Evolutionary conservation across 2,329 filamentous ascomycete genomes (phyloP).

Genomic region (Penicillium occitanis): DNA sequence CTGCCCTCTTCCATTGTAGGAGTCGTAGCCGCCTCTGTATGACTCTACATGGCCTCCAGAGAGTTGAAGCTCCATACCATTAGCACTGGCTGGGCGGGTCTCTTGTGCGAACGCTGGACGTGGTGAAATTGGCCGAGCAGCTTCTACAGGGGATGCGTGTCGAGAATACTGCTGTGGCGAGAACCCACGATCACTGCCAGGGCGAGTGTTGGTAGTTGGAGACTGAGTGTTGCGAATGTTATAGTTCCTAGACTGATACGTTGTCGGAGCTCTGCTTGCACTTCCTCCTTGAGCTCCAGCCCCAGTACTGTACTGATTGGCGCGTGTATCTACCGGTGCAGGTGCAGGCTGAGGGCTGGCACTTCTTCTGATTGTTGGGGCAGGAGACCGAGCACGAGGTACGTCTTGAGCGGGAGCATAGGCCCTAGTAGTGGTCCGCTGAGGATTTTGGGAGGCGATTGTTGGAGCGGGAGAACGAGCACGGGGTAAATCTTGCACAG

Average conservation of each 20-base stretch:
- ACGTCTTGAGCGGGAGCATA: slow-evolving; percentile 36
- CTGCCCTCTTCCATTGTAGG: slow-evolving; percentile 33
- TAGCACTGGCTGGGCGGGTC: slow-evolving; percentile 50
- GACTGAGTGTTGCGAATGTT: slow-evolving; percentile 42
- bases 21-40: slow-evolving; percentile 50
- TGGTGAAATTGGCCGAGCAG: slow-evolving; percentile 51
- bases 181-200: slow-evolving; percentile 40
- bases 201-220: slow-evolving; percentile 33
- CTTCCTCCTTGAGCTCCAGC: slow-evolving; percentile 27
- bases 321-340: slow-evolving; percentile 30
- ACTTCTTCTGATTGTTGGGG: slow-evolving; percentile 37
- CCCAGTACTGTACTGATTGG: slow-evolving; percentile 40
- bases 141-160: slow-evolving; percentile 39
- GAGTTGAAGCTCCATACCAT: slow-evolving; percentile 68
- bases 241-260: slow-evolving; percentile 47
- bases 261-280: slow-evolving; percentile 41
- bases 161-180: slow-evolving; percentile 46
- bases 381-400: slow-evolving; percentile 61
- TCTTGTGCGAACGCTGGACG: slow-evolving; percentile 53
- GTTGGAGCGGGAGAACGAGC: slow-evolving; percentile 59
- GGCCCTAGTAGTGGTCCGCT: slow-evolving; percentile 25
- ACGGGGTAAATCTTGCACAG: slow-evolving; percentile 45
- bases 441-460: slow-evolving; percentile 36
- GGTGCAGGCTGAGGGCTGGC: slow-evolving; percentile 36
- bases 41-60: slow-evolving; percentile 55